Conservation (phyloP, 371 early-diverging fungal genomes). For the Mucor circinelloides region DNA sequence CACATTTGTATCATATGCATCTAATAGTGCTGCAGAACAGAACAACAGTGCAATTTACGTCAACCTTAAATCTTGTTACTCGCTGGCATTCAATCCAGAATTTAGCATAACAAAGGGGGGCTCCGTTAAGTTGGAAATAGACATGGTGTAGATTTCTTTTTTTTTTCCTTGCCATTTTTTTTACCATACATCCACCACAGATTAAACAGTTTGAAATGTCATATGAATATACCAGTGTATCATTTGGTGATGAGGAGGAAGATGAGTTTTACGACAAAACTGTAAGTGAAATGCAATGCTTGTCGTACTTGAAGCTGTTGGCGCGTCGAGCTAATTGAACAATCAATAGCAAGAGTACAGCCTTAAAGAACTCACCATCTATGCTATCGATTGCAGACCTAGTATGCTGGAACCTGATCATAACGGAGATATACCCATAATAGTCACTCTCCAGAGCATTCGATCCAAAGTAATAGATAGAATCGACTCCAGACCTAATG, state of each 20-base stretch:
- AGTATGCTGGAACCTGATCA: conserved; percentile 55
- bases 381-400: conserved; percentile 67
- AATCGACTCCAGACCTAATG: conserved; percentile 58
- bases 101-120: not conserved
- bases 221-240: not conserved
- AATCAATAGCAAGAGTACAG: conserved; percentile 7
- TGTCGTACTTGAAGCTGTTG: not conserved
- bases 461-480: conserved; percentile 54
- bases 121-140: not conserved
- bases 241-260: not conserved
- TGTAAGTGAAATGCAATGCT: not conserved
- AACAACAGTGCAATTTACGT: not conserved
- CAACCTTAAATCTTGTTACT: conserved; percentile 1
- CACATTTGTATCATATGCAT: not conserved
- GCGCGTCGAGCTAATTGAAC: not conserved
- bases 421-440: conserved; percentile 50
- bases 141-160: not conserved
- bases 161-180: not conserved
- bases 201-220: not conserved
- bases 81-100: not conserved
- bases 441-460: conserved; percentile 50
- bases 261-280: not conserved
- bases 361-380: conserved; percentile 59
- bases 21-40: not conserved
- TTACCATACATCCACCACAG: too few species aligned